Evolutionary conservation across 163 green algal species (phyloP).

Genomic region (Chlamydomonas reinhardtii): DNA sequence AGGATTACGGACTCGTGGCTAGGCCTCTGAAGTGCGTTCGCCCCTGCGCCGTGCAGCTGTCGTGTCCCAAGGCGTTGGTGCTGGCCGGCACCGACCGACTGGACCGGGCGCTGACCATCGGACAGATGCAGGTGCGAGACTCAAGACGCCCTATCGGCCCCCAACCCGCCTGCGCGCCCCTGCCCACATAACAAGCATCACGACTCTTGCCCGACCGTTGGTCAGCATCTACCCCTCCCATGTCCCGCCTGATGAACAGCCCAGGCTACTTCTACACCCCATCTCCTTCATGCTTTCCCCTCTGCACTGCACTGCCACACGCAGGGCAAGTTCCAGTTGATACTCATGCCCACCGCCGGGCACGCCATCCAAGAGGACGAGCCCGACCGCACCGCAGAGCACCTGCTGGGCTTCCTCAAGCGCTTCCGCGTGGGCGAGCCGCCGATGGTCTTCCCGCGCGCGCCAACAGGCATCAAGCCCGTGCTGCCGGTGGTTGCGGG

Average conservation of each 20-base stretch:
- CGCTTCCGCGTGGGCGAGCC: constrained; percentile 82
- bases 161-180: no score
- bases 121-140: constrained; percentile 91
- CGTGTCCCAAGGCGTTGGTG: constrained; percentile 85
- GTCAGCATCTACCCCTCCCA: no score
- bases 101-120: constrained; percentile 92
- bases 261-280: not conserved
- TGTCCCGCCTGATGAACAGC: not conserved
- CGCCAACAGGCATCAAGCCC: constrained; percentile 54
- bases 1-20: no score
- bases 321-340: constrained; percentile 94
- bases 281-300: not conserved
- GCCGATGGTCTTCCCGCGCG: constrained; percentile 67
- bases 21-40: not conserved
- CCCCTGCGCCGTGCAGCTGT: constrained; percentile 37
- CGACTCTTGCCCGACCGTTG: not conserved
- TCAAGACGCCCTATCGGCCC: no score
- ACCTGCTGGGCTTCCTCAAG: constrained; percentile 77
- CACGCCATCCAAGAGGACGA: constrained; percentile 93
- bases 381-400: constrained; percentile 69
- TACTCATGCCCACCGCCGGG: constrained; percentile 85
- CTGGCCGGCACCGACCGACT: constrained; percentile 93
- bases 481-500: constrained; percentile 72
- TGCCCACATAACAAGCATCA: no score
- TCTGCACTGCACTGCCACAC: not conserved